These are phyloP conservation scores for Mycena vulgaris DNA, from an alignment of 768 basidiomycete species.

Conservation along the genomic window DNA sequence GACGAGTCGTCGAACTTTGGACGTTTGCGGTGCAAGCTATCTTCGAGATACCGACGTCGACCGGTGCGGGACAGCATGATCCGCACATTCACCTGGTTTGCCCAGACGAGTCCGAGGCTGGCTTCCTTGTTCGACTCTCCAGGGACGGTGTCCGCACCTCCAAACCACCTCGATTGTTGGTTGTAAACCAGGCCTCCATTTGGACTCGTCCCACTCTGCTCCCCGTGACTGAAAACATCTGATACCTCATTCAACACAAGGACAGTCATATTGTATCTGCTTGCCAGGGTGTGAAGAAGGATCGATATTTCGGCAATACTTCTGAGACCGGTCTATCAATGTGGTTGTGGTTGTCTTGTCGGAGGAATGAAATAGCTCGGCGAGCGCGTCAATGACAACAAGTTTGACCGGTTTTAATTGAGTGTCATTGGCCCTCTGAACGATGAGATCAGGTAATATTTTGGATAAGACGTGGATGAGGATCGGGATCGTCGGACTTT, in stretches of 20 bases:
- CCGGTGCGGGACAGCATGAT: conserved; percentile 88
- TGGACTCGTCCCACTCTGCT: conserved; percentile 40
- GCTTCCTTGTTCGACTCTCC: conserved; percentile 83
- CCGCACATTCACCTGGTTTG: conserved; percentile 90
- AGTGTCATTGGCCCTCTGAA: conserved; percentile 46
- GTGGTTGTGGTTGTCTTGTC: conserved; percentile 72
- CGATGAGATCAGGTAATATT: conserved; percentile 68
- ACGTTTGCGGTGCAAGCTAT: conserved; percentile 49
- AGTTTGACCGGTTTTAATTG: conserved; percentile 76
- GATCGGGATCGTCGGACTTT: conserved; percentile 67
- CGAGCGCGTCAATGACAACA: conserved; percentile 89
- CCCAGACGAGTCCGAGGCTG: conserved; percentile 91
- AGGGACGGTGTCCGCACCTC: conserved; percentile 70
- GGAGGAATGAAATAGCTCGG: conserved; percentile 84
- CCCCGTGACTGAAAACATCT: conserved; percentile 73
- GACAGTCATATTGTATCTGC: conserved; percentile 75
- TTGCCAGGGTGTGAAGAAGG: conserved; percentile 80
- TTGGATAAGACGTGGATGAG: conserved; percentile 70
- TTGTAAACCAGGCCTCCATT: conserved; percentile 70
- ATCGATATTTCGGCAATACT: conserved; percentile 77
- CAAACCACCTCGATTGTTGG: conserved; percentile 85
- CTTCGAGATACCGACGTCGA: conserved; percentile 70
- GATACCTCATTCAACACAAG: conserved; percentile 92
- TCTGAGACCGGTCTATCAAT: conserved; percentile 81
- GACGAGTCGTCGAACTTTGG: conserved; percentile 38